phyloP scores from a whole-genome alignment of 345 rosid genomes.

The Boechera stricta region DNA sequence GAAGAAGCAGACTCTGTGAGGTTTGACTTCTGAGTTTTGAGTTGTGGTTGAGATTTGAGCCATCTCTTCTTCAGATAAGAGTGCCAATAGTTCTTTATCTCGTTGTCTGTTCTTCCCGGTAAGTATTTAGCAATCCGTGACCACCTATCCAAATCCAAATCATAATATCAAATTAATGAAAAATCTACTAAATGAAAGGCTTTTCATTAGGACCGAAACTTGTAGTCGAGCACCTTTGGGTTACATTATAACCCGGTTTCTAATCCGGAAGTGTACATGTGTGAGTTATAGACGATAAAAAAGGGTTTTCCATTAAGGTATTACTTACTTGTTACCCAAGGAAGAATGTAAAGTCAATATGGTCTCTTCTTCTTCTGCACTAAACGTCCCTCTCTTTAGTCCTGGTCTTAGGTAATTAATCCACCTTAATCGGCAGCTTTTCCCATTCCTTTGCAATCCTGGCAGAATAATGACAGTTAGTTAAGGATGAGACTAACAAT shows the following conservation, averaged over 20 bases:
- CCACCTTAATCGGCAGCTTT: constrained; percentile 96
- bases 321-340: constrained; percentile 90
- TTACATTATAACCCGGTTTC: neutral
- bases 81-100: constrained; percentile 95
- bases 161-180: neutral
- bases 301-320: neutral
- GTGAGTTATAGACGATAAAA: neutral
- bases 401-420: constrained; percentile 94
- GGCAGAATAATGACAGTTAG: constrained; percentile 7
- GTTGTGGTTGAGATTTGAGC: constrained; percentile 51
- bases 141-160: constrained; percentile 60
- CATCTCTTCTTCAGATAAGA: constrained; percentile 76
- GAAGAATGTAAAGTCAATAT: constrained; percentile 71
- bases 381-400: constrained; percentile 70
- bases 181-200: neutral
- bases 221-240: neutral
- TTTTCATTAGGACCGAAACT: neutral
- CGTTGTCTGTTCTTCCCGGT: constrained; percentile 97
- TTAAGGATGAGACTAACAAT: neutral
- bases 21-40: constrained; percentile 38
- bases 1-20: constrained; percentile 34
- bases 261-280: neutral
- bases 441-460: constrained; percentile 94
- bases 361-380: constrained; percentile 67
- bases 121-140: constrained; percentile 81